Percentiles rank a stretch among this genome's conserved stretches.
Conservation (phyloP, 768 basidiomycete genomes). For the Suillus ampliporus region DNA sequence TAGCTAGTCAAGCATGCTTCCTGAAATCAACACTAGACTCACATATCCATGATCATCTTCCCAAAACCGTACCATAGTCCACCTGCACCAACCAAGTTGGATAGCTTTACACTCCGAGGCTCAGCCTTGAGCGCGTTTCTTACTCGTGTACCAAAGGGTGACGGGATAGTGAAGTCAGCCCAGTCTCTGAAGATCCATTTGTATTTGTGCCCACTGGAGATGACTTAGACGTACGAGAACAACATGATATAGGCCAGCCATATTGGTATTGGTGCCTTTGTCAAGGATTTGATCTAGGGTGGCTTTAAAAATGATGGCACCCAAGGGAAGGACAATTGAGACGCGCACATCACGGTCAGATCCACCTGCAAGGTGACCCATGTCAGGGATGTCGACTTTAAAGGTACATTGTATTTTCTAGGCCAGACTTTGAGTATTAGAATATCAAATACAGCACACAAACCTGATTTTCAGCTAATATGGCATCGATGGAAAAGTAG, state of each 20-base stretch:
- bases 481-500: constrained; percentile 91
- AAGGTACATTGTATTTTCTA: constrained; percentile 96
- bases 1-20: constrained; percentile 5
- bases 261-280: constrained; percentile 84
- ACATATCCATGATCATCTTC: constrained; percentile 85
- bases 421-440: not conserved
- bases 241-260: constrained; percentile 92
- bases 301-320: constrained; percentile 16
- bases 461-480: constrained; percentile 91
- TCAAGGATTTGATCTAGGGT: constrained; percentile 71
- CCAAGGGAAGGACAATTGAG: constrained; percentile 5
- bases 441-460: constrained; percentile 13
- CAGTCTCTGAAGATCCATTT: constrained; percentile 62
- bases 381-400: constrained; percentile 79
- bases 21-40: constrained; percentile 26
- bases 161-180: constrained; percentile 86
- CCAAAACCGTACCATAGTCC: constrained; percentile 95
- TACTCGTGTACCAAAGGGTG: constrained; percentile 77
- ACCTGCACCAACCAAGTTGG: constrained; percentile 83
- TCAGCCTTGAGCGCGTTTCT: constrained; percentile 90
- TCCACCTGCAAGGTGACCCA: constrained; percentile 91
- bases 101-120: constrained; percentile 81
- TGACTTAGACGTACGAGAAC: constrained; percentile 59
- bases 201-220: constrained; percentile 7
- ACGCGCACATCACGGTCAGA: constrained; percentile 77